A percentile compares a stretch with the other conserved stretches of the same genome.
These are phyloP conservation scores for Blastobotrys buckinghamii DNA, from an alignment of 1,139 yeast species.

Conservation along the genomic window DNA sequence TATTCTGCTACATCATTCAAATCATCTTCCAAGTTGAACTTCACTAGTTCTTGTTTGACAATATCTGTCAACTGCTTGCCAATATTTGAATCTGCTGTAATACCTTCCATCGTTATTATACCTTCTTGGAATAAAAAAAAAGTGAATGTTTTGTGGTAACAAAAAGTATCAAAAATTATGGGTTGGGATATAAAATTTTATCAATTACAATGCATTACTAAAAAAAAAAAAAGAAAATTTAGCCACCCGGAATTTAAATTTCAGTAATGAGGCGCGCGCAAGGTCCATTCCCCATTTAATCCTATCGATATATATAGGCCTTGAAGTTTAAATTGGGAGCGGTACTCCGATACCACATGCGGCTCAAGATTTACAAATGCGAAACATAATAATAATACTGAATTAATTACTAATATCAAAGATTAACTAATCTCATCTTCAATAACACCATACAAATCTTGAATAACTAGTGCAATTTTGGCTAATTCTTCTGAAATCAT, in stretches of 20 bases:
- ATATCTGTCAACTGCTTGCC: conserved; percentile 18
- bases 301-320: too few relatives aligned
- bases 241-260: not conserved
- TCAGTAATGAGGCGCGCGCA: too few relatives aligned
- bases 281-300: too few relatives aligned
- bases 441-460: conserved; percentile 57
- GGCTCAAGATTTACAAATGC: too few relatives aligned
- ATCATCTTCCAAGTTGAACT: conserved; percentile 44
- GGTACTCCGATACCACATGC: too few relatives aligned
- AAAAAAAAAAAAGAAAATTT: not conserved
- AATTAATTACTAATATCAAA: too few relatives aligned
- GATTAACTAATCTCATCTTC: conserved; percentile 40
- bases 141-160: not conserved
- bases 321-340: too few relatives aligned
- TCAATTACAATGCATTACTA: not conserved
- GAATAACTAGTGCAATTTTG: conserved; percentile 47
- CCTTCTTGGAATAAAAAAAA: not conserved
- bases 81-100: conserved; percentile 11
- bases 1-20: conserved; percentile 77
- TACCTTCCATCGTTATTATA: conserved; percentile 1
- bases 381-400: too few relatives aligned
- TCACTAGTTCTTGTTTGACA: conserved; percentile 16
- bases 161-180: not conserved
- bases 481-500: conserved; percentile 62
- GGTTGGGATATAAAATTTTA: not conserved